Base-by-base conservation (phyloP, 2,329 filamentous ascomycete genomes). In the Sordariomycetes sp. region DNA sequence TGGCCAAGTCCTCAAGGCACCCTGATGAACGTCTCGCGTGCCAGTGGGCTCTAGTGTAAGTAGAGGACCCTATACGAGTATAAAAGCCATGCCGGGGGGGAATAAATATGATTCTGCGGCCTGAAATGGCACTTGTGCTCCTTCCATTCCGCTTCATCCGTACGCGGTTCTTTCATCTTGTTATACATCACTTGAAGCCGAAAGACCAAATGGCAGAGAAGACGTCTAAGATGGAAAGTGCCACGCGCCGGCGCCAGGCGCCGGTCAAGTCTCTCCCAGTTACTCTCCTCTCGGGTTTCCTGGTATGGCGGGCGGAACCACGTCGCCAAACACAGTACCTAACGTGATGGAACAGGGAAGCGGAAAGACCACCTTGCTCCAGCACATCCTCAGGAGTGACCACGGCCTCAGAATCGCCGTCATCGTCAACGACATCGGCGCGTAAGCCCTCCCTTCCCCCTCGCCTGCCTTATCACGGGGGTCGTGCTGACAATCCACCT, bases 401-500 rank as follows among this genome's bases (percentile, higher is more conserved):
- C 86, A 89, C 68, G 83, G 85, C 1, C 74, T 89, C 10, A 77
- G 79, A 1, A 87, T 90, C 59, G 87, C 85, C 1, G 81, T 89
- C 18, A 86, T 89, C 24, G 86, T 90, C 43, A 89, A 90, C 62
- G 87, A 89, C 60, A 88, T 89, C 71, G 81, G 81, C 61, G 76
- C 77, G 78, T 80, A 55, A 63, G n/a, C 18, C 6, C 3, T n/a
- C 40, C 6, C 10, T 69, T 12, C 18, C 10, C 0, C 20, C 3
- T 10, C 2, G 0, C 3, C 1, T 2, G 40, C 7, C 10, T 16
- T 16, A 32, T 7, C 11, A 25, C n/a, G 18, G 11, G 16, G 25
- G 1, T 3, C 40, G 0, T 6, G 1, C 28, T 28, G 0, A 54
- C 35, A 18, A 20, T 16, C 11, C 7, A 18, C 5, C 16, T 32